Evolutionary conservation across 2,329 filamentous ascomycete species (phyloP).

Genomic region (Penicillium digitatum): DNA sequence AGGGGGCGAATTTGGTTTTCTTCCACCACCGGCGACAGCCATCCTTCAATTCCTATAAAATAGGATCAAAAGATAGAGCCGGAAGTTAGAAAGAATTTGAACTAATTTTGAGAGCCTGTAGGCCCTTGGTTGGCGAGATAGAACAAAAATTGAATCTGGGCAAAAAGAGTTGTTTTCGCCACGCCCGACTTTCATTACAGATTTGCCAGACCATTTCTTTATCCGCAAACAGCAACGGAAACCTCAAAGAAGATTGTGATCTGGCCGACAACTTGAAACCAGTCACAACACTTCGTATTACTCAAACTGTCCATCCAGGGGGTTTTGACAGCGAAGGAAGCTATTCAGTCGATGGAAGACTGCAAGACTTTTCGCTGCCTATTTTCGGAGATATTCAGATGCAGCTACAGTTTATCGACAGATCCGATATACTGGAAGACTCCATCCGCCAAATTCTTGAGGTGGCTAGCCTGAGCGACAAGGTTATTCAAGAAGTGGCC

Average conservation of each 20-base stretch:
- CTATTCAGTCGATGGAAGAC: constrained; percentile 12
- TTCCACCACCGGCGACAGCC: no score
- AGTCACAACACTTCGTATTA: constrained; percentile 11
- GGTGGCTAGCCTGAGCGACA: neutral
- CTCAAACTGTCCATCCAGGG: constrained; percentile 15
- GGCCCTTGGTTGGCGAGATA: no score
- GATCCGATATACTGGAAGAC: constrained; percentile 6
- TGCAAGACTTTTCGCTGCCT: constrained; percentile 9
- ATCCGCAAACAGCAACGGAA: neutral
- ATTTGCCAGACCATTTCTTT: constrained; percentile 9
- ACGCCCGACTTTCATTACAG: constrained; percentile 14
- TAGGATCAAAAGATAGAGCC: no score
- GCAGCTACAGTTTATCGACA: constrained; percentile 5
- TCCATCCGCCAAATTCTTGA: constrained; percentile 1
- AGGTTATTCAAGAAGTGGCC: constrained; percentile 14
- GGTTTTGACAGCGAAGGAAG: constrained; percentile 16
- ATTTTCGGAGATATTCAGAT: constrained; percentile 19
- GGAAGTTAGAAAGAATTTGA: no score
- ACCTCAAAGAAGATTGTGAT: neutral
- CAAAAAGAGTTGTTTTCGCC: no score
- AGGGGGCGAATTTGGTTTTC: no score
- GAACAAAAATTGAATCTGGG: no score
- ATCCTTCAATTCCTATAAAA: no score
- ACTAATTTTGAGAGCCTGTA: no score
- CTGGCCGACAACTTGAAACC: neutral